These are phyloP conservation scores for Neurospora sp. DNA, from an alignment of 2,329 filamentous ascomycete species.

Conservation along the genomic window DNA sequence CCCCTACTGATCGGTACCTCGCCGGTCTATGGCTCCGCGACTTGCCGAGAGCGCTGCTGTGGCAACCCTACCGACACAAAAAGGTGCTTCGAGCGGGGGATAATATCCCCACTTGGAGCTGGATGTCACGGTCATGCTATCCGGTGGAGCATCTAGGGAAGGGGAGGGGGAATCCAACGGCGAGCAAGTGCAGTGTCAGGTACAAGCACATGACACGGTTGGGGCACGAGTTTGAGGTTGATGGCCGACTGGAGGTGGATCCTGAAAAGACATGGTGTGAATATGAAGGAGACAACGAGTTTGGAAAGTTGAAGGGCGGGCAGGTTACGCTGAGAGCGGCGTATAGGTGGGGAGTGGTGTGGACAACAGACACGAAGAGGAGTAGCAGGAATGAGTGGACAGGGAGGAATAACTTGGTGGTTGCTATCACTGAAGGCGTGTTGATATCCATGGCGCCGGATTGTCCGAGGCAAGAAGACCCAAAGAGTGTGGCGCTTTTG, in stretches of 20 bases:
- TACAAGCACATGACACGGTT: conserved; percentile 5
- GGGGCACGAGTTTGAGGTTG: not conserved
- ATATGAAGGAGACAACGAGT: conserved; percentile 2
- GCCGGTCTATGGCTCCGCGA: conserved; percentile 5
- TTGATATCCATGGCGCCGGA: conserved; percentile 2
- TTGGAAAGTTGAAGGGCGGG: not conserved
- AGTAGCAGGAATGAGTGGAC: not conserved
- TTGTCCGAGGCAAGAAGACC: conserved; percentile 2
- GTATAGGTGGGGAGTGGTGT: not conserved
- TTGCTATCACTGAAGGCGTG: not conserved
- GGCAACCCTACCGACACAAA: conserved; percentile 5
- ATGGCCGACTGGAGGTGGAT: conserved; percentile 1
- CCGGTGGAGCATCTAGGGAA: not conserved
- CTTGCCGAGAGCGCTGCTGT: conserved; percentile 5
- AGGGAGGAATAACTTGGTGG: not conserved
- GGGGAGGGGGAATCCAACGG: not conserved
- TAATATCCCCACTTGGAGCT: conserved; percentile 3
- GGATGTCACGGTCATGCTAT: conserved; percentile 5
- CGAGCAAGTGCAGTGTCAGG: not conserved
- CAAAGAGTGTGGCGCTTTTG: conserved; percentile 1
- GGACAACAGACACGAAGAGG: not conserved
- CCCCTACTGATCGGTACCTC: not conserved
- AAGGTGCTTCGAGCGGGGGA: not conserved
- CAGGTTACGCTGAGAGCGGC: conserved; percentile 1
- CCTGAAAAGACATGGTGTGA: conserved; percentile 2